Percentiles rank a stretch among this genome's conserved stretches.
Evolutionary conservation across 73 alveolate genomes (phyloP).

Genomic region (Paraurostyla sp.): DNA sequence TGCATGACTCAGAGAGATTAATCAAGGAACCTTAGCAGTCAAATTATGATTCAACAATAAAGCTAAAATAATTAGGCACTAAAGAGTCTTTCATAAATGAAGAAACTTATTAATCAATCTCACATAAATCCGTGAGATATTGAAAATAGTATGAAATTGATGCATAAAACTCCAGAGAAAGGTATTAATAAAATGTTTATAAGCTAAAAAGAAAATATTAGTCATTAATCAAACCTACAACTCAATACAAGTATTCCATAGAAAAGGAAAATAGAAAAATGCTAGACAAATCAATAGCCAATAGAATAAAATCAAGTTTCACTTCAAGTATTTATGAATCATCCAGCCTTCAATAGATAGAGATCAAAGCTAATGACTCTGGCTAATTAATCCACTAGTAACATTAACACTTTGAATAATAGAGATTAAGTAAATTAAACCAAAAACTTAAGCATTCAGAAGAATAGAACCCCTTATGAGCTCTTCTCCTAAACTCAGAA

Average conservation of each 20-base stretch:
- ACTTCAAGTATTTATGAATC: slow-evolving; percentile 35
- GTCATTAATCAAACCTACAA: neutral
- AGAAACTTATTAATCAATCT: neutral
- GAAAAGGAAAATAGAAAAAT: too few species aligned
- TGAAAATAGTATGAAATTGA: too few species aligned
- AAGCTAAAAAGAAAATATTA: slow-evolving; percentile 6
- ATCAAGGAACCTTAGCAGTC: neutral
- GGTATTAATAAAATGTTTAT: too few species aligned
- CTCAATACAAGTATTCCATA: too few species aligned
- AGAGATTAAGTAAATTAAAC: too few species aligned
- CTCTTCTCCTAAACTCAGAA: neutral
- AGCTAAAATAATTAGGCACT: neutral
- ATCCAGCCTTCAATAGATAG: slow-evolving; percentile 12
- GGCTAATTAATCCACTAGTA: slow-evolving; percentile 5
- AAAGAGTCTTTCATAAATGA: slow-evolving; percentile 17
- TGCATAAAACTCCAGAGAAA: too few species aligned
- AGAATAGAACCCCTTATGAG: neutral
- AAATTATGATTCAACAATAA: too few species aligned
- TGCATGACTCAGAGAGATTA: neutral
- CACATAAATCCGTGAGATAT: neutral
- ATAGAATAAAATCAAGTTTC: neutral
- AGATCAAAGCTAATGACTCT: slow-evolving; percentile 20
- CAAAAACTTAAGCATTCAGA: neutral
- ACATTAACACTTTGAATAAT: too few species aligned
- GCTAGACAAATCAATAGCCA: neutral